Percentiles rank a stretch among this genome's conserved stretches.
Evolutionary conservation across 192 early-diverging fungal species (phyloP).

Genomic region (Coemansia sp.): DNA sequence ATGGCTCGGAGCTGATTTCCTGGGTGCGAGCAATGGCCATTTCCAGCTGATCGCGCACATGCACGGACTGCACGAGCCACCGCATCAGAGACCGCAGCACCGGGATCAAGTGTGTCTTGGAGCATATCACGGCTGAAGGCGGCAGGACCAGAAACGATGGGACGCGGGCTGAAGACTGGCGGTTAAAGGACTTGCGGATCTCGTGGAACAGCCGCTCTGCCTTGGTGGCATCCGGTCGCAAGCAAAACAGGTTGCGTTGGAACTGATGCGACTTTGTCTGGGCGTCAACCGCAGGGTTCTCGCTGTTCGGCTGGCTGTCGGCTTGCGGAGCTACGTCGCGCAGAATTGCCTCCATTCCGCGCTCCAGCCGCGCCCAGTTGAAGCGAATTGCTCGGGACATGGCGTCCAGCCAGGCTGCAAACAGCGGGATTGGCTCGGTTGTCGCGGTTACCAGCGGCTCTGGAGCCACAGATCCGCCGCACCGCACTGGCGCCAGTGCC

Average conservation of each 20-base stretch:
- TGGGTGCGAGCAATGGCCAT: slow-evolving; percentile 38
- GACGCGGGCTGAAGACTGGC: slow-evolving; percentile 31
- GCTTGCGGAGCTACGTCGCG: slow-evolving; percentile 6
- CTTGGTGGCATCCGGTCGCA: slow-evolving; percentile 34
- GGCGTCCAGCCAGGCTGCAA: slow-evolving; percentile 43
- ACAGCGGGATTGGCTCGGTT: slow-evolving; percentile 46
- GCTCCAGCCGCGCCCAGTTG: slow-evolving; percentile 38
- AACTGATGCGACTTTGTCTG: slow-evolving; percentile 20
- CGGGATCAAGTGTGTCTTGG: slow-evolving; percentile 27
- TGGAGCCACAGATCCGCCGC: slow-evolving; percentile 11
- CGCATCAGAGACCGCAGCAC: slow-evolving; percentile 49
- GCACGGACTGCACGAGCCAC: slow-evolving; percentile 44
- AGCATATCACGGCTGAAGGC: slow-evolving; percentile 38
- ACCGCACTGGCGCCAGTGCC: background rate
- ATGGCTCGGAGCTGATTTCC: slow-evolving; percentile 14
- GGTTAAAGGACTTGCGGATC: slow-evolving; percentile 18
- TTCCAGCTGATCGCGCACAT: slow-evolving; percentile 43
- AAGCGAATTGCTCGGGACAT: slow-evolving; percentile 37
- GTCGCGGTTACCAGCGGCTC: slow-evolving; percentile 37
- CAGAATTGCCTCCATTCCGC: slow-evolving; percentile 12
- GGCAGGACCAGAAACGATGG: slow-evolving; percentile 40
- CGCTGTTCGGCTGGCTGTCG: background rate
- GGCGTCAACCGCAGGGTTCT: background rate
- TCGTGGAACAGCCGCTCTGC: slow-evolving; percentile 31
- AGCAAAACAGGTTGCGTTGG: slow-evolving; percentile 34